These are phyloP conservation scores for Earliella scabrosa DNA, from an alignment of 1,284 basidiomycete species.

Conservation along the genomic window DNA sequence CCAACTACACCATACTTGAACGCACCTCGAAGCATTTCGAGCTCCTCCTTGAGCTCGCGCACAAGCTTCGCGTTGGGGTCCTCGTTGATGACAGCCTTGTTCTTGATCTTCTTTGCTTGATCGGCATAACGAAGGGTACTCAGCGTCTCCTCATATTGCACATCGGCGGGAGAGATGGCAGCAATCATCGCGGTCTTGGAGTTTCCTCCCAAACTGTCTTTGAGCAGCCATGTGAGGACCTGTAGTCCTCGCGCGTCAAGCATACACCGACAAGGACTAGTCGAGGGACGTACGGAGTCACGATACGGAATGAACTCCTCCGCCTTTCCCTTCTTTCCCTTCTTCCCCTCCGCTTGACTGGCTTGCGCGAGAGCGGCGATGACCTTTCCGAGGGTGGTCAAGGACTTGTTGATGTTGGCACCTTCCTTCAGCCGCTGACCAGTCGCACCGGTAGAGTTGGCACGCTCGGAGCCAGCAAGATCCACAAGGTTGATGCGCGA, in stretches of 20 bases:
- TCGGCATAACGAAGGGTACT: conserved; percentile 97
- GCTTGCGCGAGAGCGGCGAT: conserved; percentile 90
- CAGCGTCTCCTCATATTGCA: conserved; percentile 92
- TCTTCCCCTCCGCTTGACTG: conserved; percentile 69
- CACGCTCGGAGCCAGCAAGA: conserved; percentile 96
- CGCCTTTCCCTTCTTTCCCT: conserved; percentile 82
- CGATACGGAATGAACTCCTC: conserved; percentile 95
- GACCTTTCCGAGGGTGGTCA: conserved; percentile 97
- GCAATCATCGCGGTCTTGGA: conserved; percentile 98
- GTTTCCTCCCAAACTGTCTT: conserved; percentile 96
- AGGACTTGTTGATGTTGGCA: conserved; percentile 97
- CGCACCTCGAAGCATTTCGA: conserved; percentile 85
- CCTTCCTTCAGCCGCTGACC: conserved; percentile 94
- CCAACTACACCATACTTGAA: not conserved
- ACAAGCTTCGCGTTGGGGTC: conserved; percentile 99
- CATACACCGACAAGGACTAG: not conserved
- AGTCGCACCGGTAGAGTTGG: conserved; percentile 96
- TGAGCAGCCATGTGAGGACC: conserved; percentile 97
- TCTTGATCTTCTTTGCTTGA: conserved; percentile 99
- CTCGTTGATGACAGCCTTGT: conserved; percentile 98
- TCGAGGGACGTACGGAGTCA: conserved; percentile 73
- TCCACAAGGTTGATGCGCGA: conserved; percentile 96
- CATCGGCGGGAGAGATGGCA: conserved; percentile 94
- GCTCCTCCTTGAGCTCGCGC: conserved; percentile 97
- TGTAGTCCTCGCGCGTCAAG: conserved; percentile 31